These are phyloP conservation scores for Graphiopsis chlorocephala DNA, from an alignment of 2,329 filamentous ascomycete genomes.

Conservation along the genomic window DNA sequence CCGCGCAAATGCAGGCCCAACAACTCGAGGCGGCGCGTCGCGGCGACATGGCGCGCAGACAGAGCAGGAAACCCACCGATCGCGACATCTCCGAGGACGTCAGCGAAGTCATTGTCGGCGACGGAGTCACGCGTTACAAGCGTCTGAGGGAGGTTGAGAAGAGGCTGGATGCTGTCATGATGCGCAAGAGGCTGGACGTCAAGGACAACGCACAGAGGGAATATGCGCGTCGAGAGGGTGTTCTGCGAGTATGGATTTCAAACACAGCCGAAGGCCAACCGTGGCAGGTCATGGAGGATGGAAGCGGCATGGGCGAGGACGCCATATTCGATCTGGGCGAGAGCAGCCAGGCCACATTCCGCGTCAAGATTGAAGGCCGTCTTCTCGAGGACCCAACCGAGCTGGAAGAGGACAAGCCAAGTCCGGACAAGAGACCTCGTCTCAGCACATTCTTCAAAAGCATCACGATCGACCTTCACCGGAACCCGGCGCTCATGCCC, in stretches of 20 bases:
- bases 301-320: constrained; percentile 60
- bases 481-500: constrained; percentile 62
- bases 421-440: constrained; percentile 41
- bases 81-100: constrained; percentile 85
- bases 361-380: constrained; percentile 87
- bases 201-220: constrained; percentile 73
- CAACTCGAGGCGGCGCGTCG: constrained; percentile 41
- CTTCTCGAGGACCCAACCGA: constrained; percentile 61
- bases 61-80: constrained; percentile 87
- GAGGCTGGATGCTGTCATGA: constrained; percentile 85
- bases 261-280: constrained; percentile 93
- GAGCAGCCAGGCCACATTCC: constrained; percentile 74
- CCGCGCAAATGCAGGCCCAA: constrained; percentile 46
- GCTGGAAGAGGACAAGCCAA: constrained; percentile 48
- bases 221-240: constrained; percentile 57
- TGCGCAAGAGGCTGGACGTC: constrained; percentile 88
- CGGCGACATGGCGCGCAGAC: constrained; percentile 65
- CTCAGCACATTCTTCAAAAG: constrained; percentile 80
- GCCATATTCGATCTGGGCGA: constrained; percentile 74
- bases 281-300: constrained; percentile 68
- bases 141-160: constrained; percentile 83
- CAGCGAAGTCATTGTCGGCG: constrained; percentile 77
- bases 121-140: constrained; percentile 78
- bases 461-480: constrained; percentile 64
- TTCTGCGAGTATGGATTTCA: constrained; percentile 87